Base-by-base conservation (phyloP, 1,284 basidiomycete species). In the Hortiboletus rubellus region DNA sequence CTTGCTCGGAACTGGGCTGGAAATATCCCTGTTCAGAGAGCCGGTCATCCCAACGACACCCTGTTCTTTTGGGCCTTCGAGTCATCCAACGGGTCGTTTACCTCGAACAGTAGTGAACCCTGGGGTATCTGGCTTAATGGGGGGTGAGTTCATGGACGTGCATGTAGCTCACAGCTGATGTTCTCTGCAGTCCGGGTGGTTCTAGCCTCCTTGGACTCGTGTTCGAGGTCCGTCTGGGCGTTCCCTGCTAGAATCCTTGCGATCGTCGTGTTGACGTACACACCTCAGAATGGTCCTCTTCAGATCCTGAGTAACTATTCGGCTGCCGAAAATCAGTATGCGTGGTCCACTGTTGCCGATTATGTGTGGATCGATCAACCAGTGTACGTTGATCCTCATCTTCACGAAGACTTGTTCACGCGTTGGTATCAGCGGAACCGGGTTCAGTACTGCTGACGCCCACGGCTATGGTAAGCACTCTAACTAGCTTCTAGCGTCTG, bases 121-220 rank as follows among this genome's bases (percentile, higher is more conserved):
- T 90, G 88, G 87, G 81, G 79, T 8, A 86, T 90, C 46, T 90
- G 86, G 86, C 71, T 91, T 17, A 89, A 89, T 60, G 87, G 87
- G 69, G 87, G 87, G 79, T 86, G 70, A 59, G 81, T 64, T 14
- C 12, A 31, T 2, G 9, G 52, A 51, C 31, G 22, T 45, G 44
- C 37, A 18, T 46, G 55, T 59, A 10, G 14, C 11, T 1, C 27
- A 44, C 14, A 2, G 7, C 36, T 52, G 0, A 67, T 8, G 3
- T 34, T 34, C 5, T 18, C 27, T 6, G 6, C n/a, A 87, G 86
- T 30, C 87, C 87, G 17, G 88, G 87, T 3, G 83, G 83, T 5
- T 89, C 88, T 7, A 86, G 86, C 63, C 73, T 89, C 72, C 68
- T 79, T 45, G 86, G 86, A 8, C 67, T 87, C 51, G 76, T 87